Base-by-base conservation (phyloP, 1,284 basidiomycete genomes). In the Trichosporon ovoides region DNA sequence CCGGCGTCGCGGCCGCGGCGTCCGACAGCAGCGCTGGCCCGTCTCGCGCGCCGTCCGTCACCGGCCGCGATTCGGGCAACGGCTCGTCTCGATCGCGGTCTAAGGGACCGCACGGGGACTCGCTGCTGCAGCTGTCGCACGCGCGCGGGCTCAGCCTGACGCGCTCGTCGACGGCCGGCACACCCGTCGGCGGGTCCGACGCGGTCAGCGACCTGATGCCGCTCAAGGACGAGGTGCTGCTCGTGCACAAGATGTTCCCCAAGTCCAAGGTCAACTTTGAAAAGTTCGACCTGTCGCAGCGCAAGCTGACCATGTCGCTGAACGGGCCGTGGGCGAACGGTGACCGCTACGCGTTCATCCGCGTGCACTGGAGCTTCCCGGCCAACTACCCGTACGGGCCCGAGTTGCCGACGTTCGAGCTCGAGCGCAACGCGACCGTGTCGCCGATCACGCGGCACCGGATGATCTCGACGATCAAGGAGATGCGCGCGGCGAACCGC, bases 281-380 rank as follows among this genome's bases (percentile, higher is more conserved):
- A 71, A 92, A 91, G 88, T 84, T 88, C 56, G 91, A 93, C 61
- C 78, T 93, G 40, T 82, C 82, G 4, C 90, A 85, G 68, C 83
- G 91, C 28, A 88, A 85, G 16, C 90, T 90, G 65, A 93, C 90
- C 2, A 82, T 96, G 55, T 88, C 90, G 9, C 79, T 96, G 50
- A 87, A 91, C 67, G 91, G 91, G 0, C 92, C 91, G 1, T 95
- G 92, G 91, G 91, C 90, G 11, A 87, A 87, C 58, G 84, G 74
- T 79, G 14, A 87, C 83, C 66, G 73, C 12, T 66, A 68, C 56
- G 75, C 75, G 1, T 77, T 77, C 78, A 85, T 95, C 55, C 85
- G 93, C 1, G 84, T 94, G n/a, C 87, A 89, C 6, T 94, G 95
- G 78, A 85, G 85, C 2, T 96, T 96, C 71, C 92, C 93, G 1